Evolutionary conservation across 139 green algal species (phyloP).

Genomic region (Picocystis salinarum): DNA sequence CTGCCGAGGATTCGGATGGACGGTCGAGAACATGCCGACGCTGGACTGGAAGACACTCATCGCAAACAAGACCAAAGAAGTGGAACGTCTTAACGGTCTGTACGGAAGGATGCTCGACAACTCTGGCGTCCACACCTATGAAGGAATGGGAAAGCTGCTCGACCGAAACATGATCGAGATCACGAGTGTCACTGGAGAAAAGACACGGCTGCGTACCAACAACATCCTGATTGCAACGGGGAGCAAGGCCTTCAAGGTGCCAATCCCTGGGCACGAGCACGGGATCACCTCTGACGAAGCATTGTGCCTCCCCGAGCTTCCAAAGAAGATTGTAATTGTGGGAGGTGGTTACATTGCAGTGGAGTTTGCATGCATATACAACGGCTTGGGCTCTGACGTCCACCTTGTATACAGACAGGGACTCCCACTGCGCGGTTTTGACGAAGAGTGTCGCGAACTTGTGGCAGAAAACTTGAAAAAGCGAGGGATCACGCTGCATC

Average conservation of each 20-base stretch:
- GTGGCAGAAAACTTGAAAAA: conserved; percentile 29
- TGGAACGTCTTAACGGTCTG: not conserved
- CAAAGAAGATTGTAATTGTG: conserved; percentile 8
- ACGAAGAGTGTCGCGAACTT: conserved; percentile 34
- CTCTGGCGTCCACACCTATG: not conserved
- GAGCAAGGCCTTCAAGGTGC: conserved; percentile 1
- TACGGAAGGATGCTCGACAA: conserved; percentile 31
- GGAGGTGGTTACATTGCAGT: conserved; percentile 1
- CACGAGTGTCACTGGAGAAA: too few relatives aligned
- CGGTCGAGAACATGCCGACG: not conserved
- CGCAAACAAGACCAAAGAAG: conserved; percentile 3
- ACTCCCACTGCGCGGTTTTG: conserved; percentile 24
- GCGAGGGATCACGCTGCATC: conserved; percentile 38
- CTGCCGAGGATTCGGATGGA: conserved; percentile 1
- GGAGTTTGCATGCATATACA: conserved; percentile 3
- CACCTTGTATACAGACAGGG: too few relatives aligned
- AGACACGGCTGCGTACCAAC: not conserved
- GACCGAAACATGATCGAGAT: too few relatives aligned
- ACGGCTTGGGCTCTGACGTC: conserved; percentile 1
- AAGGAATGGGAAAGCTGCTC: conserved; percentile 4
- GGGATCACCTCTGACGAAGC: conserved; percentile 2
- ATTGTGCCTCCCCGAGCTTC: not conserved
- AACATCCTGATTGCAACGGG: conserved; percentile 1
- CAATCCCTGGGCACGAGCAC: too few relatives aligned
- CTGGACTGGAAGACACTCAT: conserved; percentile 1